phyloP scores from a whole-genome alignment of 2,329 filamentous ascomycete genomes.

The Biscogniauxia sp. region DNA sequence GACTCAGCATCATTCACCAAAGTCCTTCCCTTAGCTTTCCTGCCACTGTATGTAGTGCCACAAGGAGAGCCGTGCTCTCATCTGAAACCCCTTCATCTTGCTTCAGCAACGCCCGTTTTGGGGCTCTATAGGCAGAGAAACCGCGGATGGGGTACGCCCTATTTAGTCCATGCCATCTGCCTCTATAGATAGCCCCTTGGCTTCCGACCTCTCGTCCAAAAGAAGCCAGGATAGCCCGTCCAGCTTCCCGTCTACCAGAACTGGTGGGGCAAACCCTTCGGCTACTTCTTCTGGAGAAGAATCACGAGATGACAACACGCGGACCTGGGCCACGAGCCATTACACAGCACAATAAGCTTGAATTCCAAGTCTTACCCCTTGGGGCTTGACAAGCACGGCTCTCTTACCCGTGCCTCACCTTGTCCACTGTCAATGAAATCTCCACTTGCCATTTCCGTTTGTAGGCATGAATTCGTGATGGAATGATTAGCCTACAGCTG shows the following conservation, averaged over 20 bases:
- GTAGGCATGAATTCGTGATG: slow-evolving; percentile 27
- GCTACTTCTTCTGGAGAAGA: slow-evolving; percentile 10
- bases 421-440: slow-evolving; percentile 21
- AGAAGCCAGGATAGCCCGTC: slow-evolving; percentile 26
- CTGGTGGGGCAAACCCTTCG: slow-evolving; percentile 28
- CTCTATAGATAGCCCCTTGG: slow-evolving; percentile 13
- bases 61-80: slow-evolving; percentile 28
- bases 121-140: slow-evolving; percentile 9
- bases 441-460: slow-evolving; percentile 33
- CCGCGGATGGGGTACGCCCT: slow-evolving; percentile 17
- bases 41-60: slow-evolving; percentile 36
- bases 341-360: slow-evolving; percentile 20
- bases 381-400: slow-evolving; percentile 9
- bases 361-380: slow-evolving; percentile 15
- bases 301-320: slow-evolving; percentile 12
- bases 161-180: slow-evolving; percentile 24
- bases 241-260: slow-evolving; percentile 29
- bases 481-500: slow-evolving; percentile 27
- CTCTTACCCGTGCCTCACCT: slow-evolving; percentile 15
- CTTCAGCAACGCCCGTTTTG: slow-evolving; percentile 21
- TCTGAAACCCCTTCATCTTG: slow-evolving; percentile 31
- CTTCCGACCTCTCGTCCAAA: background rate
- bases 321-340: slow-evolving; percentile 10
- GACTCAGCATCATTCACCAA: slow-evolving; percentile 18
- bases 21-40: slow-evolving; percentile 17